phyloP scores from a whole-genome alignment of 495 filamentous ascomycete species.

The Penicillium coprophilum region DNA sequence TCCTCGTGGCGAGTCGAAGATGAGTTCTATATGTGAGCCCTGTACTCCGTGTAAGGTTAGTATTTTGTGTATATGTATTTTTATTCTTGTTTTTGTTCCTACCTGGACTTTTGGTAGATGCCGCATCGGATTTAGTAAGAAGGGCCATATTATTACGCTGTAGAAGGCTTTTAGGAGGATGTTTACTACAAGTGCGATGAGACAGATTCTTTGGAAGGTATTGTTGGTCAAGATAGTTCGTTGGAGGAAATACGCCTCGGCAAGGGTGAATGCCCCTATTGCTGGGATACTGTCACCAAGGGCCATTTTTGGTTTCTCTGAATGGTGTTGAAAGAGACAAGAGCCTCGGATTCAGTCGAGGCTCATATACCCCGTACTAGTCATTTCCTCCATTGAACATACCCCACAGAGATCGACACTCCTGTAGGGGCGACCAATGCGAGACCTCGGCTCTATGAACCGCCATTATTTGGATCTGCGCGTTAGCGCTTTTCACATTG shows the following conservation, averaged over 20 bases:
- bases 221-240: slow-evolving; percentile 28
- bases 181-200: slow-evolving; percentile 29
- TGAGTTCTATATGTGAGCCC: slow-evolving; percentile 53
- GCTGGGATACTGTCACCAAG: slow-evolving; percentile 15
- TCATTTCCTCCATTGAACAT: not conserved
- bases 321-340: not conserved
- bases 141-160: slow-evolving; percentile 64
- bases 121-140: slow-evolving; percentile 67
- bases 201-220: slow-evolving; percentile 24
- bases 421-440: slow-evolving; percentile 10
- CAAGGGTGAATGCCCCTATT: slow-evolving; percentile 26
- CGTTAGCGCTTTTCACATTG: too few relatives aligned
- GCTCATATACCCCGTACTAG: not conserved
- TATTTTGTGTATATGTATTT: not conserved
- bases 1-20: slow-evolving; percentile 60
- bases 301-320: not conserved
- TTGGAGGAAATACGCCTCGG: slow-evolving; percentile 35
- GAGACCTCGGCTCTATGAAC: slow-evolving; percentile 9
- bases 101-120: slow-evolving; percentile 60
- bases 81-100: slow-evolving; percentile 3
- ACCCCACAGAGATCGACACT: slow-evolving; percentile 8
- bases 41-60: slow-evolving; percentile 25
- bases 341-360: not conserved
- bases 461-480: not conserved
- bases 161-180: slow-evolving; percentile 40